A percentile compares a stretch with the other conserved stretches of the same genome.
phyloP scores from a whole-genome alignment of 371 early-diverging fungal genomes.

The Apophysomyces trapeziformis region DNA sequence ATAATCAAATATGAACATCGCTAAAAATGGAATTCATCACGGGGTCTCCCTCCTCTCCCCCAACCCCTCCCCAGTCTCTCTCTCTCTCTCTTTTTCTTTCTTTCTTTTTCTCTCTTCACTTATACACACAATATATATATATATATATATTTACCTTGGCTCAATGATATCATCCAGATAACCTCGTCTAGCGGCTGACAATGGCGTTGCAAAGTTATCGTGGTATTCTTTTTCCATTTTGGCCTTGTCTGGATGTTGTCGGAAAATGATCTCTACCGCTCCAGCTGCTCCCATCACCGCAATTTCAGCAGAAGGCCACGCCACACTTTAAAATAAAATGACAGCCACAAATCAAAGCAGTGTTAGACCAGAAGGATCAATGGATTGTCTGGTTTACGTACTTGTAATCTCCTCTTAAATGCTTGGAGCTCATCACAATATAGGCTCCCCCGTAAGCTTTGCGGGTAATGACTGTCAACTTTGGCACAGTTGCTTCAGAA shows the following conservation, averaged over 20 bases:
- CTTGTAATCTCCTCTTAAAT: conserved; percentile 90
- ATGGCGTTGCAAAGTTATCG: conserved; percentile 92
- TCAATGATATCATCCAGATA: conserved; percentile 93
- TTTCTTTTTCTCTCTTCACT: no score
- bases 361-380: neutral
- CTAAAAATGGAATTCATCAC: neutral
- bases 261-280: conserved; percentile 96
- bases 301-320: conserved; percentile 97
- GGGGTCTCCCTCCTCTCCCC: neutral
- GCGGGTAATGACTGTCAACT: conserved; percentile 93
- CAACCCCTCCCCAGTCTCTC: no score
- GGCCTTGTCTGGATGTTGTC: conserved; percentile 70
- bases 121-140: no score
- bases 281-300: conserved; percentile 99
- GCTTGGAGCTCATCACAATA: conserved; percentile 97
- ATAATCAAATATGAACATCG: neutral
- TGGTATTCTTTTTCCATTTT: conserved; percentile 88
- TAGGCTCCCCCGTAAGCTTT: conserved; percentile 99
- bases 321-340: conserved; percentile 69
- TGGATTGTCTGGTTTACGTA: conserved; percentile 20
- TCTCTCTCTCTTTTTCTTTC: no score
- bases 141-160: conserved; percentile 59
- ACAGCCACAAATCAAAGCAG: neutral
- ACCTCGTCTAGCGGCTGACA: conserved; percentile 95
- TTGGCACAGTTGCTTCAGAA: conserved; percentile 97